phyloP scores from a whole-genome alignment of 2,329 filamentous ascomycete genomes.

The Cryoendolithus antarcticus region DNA sequence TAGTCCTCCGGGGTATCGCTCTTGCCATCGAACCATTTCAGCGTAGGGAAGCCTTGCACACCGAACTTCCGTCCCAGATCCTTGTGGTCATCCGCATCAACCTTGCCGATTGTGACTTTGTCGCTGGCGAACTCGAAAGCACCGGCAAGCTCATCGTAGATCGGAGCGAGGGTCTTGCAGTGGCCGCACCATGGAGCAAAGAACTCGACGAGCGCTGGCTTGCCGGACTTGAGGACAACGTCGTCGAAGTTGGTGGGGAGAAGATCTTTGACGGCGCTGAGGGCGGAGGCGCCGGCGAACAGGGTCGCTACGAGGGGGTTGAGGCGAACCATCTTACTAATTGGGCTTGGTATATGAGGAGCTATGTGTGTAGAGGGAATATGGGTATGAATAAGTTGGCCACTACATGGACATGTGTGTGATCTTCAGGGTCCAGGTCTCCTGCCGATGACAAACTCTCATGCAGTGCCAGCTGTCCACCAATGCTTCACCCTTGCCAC shows the following conservation, averaged over 20 bases:
- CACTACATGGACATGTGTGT: too few relatives aligned
- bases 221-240: conserved; percentile 78
- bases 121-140: conserved; percentile 61
- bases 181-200: conserved; percentile 98
- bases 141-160: conserved; percentile 80
- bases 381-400: too few relatives aligned
- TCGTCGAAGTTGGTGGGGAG: conserved; percentile 84
- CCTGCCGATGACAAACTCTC: too few relatives aligned
- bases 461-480: too few relatives aligned
- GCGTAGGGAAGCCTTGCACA: conserved; percentile 86
- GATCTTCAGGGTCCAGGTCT: too few relatives aligned
- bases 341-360: not conserved
- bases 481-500: too few relatives aligned
- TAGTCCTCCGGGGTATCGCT: conserved; percentile 77
- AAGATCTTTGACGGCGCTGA: conserved; percentile 80
- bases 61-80: conserved; percentile 73
- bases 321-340: conserved; percentile 32
- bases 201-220: conserved; percentile 94
- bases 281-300: conserved; percentile 45
- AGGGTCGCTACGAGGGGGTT: conserved; percentile 35
- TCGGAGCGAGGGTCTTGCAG: conserved; percentile 92
- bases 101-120: conserved; percentile 81
- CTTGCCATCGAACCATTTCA: conserved; percentile 98
- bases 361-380: too few relatives aligned
- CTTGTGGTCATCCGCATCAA: conserved; percentile 86